Conservation (phyloP, 148 eudicot species). For the Rhododendron simsii region DNA sequence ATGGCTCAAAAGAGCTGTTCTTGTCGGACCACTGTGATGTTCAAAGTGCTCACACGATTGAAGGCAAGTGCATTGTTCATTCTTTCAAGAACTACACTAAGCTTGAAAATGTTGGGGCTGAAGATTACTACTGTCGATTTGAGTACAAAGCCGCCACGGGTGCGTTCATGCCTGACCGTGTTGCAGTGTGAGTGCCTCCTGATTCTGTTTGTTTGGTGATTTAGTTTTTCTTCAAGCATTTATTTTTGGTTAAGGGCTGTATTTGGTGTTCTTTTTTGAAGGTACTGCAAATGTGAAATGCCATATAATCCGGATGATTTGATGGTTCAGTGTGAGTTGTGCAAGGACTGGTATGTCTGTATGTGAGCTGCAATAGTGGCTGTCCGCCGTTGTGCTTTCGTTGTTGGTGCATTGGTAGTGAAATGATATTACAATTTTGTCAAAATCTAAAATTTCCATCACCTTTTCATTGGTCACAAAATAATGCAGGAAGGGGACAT, state of each 20-base stretch:
- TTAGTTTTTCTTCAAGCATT: neutral
- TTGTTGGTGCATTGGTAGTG: neutral
- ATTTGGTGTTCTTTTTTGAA: conserved; percentile 11
- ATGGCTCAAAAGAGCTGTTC: conserved; percentile 38
- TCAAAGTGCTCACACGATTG: conserved; percentile 38
- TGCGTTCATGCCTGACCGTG: conserved; percentile 30
- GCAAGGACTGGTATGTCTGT: conserved; percentile 51
- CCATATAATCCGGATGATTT: conserved; percentile 64
- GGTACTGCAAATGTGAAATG: conserved; percentile 70
- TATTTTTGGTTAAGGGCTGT: neutral
- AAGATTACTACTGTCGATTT: conserved; percentile 38
- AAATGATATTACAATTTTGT: neutral
- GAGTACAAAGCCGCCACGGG: conserved; percentile 39
- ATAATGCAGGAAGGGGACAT: neutral
- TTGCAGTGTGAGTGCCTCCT: conserved; percentile 32
- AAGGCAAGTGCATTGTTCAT: conserved; percentile 37
- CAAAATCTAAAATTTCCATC: neutral
- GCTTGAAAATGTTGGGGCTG: conserved; percentile 40
- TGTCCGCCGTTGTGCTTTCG: neutral
- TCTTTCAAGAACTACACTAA: conserved; percentile 40
- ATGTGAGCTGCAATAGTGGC: neutral
- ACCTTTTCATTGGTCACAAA: neutral
- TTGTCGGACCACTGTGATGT: conserved; percentile 35
- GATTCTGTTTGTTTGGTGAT: neutral
- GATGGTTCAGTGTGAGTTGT: conserved; percentile 65